Percentiles rank a stretch among this genome's conserved stretches.
These are phyloP conservation scores for Cordyceps fumosorosea DNA, from an alignment of 2,329 filamentous ascomycete species.

Conservation along the genomic window DNA sequence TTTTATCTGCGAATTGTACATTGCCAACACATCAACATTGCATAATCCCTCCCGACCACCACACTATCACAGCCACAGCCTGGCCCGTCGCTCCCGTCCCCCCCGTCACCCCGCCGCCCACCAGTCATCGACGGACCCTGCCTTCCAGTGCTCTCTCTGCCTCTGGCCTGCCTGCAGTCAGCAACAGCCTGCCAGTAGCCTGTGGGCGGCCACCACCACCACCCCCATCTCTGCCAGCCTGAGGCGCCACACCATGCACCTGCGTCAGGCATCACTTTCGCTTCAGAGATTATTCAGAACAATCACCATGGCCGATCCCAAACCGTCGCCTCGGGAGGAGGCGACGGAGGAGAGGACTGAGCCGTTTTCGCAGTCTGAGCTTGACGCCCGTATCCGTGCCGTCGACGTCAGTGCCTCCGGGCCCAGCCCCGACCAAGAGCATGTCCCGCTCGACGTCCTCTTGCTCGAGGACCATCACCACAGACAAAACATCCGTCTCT, in stretches of 20 bases:
- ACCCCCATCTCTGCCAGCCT: conserved; percentile 3
- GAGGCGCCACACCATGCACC: conserved; percentile 18
- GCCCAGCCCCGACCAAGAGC: conserved; percentile 31
- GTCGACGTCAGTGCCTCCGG: conserved; percentile 36
- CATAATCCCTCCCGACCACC: background rate
- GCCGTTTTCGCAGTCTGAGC: conserved; percentile 51
- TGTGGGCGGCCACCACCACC: background rate
- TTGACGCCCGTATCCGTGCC: conserved; percentile 41
- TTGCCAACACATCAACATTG: conserved; percentile 2
- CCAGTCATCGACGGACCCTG: background rate
- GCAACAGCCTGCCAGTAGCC: too few relatives aligned
- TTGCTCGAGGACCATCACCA: conserved; percentile 46
- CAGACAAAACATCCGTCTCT: conserved; percentile 49
- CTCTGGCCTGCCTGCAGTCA: background rate
- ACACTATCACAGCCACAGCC: conserved; percentile 2
- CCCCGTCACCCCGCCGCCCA: background rate
- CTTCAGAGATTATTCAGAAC: conserved; percentile 12
- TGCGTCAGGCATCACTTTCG: conserved; percentile 15
- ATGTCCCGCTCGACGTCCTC: conserved; percentile 48
- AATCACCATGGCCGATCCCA: conserved; percentile 40
- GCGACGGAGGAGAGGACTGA: conserved; percentile 49
- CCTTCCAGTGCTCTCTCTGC: too few relatives aligned
- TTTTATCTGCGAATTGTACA: conserved; percentile 8
- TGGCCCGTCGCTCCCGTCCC: background rate
- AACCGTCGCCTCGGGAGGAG: conserved; percentile 30